These are phyloP conservation scores for Microsporum canis DNA, from an alignment of 2,329 filamentous ascomycete genomes.

Conservation along the genomic window DNA sequence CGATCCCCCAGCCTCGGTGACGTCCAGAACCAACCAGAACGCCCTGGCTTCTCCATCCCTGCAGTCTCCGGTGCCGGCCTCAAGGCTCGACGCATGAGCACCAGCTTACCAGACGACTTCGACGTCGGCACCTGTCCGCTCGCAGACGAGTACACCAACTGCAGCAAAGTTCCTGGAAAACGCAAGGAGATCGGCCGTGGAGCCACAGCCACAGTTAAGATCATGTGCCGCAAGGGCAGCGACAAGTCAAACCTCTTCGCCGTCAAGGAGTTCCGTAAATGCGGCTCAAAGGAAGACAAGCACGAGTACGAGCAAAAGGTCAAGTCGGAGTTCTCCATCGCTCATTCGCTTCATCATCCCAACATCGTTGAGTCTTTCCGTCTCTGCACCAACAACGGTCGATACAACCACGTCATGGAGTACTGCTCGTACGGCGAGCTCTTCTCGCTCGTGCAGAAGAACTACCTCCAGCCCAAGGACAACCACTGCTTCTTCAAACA, in stretches of 20 bases:
- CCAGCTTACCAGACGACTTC: constrained; percentile 63
- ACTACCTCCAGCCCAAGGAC: constrained; percentile 56
- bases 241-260: constrained; percentile 56
- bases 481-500: constrained; percentile 83
- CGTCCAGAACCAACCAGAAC: constrained; percentile 15
- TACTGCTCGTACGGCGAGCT: constrained; percentile 76
- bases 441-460: constrained; percentile 60
- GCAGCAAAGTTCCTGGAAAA: constrained; percentile 58
- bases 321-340: constrained; percentile 81
- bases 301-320: constrained; percentile 78
- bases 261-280: constrained; percentile 76
- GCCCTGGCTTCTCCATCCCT: constrained; percentile 37
- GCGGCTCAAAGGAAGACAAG: constrained; percentile 55
- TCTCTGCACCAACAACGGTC: constrained; percentile 60
- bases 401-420: constrained; percentile 91
- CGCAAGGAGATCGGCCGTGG: constrained; percentile 70
- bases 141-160: constrained; percentile 57
- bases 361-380: constrained; percentile 75
- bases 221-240: constrained; percentile 62
- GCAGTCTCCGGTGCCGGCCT: constrained; percentile 61
- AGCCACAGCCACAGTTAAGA: constrained; percentile 67
- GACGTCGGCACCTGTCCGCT: constrained; percentile 59
- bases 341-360: constrained; percentile 72
- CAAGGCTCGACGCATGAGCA: constrained; percentile 66
- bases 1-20: constrained; percentile 21